Conservation (phyloP, 768 basidiomycete genomes). For the Rhodotorula kratochvilovae region DNA sequence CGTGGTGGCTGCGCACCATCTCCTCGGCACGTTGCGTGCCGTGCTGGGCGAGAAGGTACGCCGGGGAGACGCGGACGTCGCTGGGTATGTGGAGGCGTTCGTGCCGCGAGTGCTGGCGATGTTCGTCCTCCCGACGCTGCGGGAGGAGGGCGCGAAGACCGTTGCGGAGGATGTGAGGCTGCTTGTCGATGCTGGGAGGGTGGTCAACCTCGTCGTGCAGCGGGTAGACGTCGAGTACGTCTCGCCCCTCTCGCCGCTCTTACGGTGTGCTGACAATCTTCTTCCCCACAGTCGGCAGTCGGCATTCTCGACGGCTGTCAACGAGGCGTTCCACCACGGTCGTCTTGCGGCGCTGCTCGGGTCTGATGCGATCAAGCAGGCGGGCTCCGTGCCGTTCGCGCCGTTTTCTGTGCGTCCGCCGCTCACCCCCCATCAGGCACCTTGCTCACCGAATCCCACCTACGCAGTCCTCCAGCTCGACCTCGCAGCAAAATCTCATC, state of each 20-base stretch:
- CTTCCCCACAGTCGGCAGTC: slow-evolving; percentile 13
- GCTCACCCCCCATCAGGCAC: too few species aligned
- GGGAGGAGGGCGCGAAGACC: slow-evolving; percentile 31
- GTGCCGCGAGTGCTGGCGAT: slow-evolving; percentile 68
- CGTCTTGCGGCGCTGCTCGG: slow-evolving; percentile 1
- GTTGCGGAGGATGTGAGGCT: slow-evolving; percentile 56
- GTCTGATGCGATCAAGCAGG: slow-evolving; percentile 11
- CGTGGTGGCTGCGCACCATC: slow-evolving; percentile 74
- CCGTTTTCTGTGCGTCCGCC: slow-evolving; percentile 24
- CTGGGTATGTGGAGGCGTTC: slow-evolving; percentile 72
- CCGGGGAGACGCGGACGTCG: slow-evolving; percentile 61
- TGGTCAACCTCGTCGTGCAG: slow-evolving; percentile 66
- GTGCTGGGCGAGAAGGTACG: slow-evolving; percentile 58
- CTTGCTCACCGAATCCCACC: background rate
- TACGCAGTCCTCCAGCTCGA: background rate
- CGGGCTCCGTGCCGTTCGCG: slow-evolving; percentile 3
- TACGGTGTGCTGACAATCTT: background rate
- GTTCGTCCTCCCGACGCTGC: slow-evolving; percentile 52
- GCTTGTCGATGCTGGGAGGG: slow-evolving; percentile 60
- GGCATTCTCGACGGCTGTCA: slow-evolving; percentile 4
- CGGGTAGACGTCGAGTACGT: slow-evolving; percentile 64
- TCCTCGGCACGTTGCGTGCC: slow-evolving; percentile 65
- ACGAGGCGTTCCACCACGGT: slow-evolving; percentile 17
- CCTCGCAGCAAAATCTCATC: slow-evolving; percentile 21
- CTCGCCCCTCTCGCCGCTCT: too few species aligned